Base-by-base conservation (phyloP, 345 rosid genomes). In the Toxicodendron radicans region DNA sequence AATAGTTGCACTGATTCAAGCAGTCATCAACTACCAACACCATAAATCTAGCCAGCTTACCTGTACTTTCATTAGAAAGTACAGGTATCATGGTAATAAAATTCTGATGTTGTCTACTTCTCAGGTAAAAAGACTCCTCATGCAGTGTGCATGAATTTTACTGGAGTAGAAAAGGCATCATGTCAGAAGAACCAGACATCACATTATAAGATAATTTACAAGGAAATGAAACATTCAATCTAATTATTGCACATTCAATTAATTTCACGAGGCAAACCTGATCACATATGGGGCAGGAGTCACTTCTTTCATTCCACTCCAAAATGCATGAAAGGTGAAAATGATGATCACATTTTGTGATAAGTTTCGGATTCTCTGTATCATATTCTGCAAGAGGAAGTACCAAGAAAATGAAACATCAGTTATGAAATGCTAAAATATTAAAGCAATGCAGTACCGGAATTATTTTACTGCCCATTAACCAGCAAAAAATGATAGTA, bases 251-350 rank as follows among this genome's bases (percentile, higher is more conserved):
- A 66, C 62, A 51, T 30, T 49, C 20, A 30, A 4, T 9, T 64
- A 18, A 54, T 3, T 58, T 21, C 46, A 51, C 16, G 35, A 63
- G 56, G 80, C 85, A 63, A 76, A 95, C 99, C 99, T 91, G 85
- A 83, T 89, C 90, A 56, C 99, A 94, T 16, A 92, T 88, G 63
- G 97, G 98, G 80, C 98, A 94, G 54, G 75, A 63, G 54, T 91
- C 92, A 53, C 97, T 94, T 82, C 97, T 88, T 86, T 94, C 98
- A 83, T 87, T 87, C 98, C 98, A 94, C 72, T 92, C 98, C 64
- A 92, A 80, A 73, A 94, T 87, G 82, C 97, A 94, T 2, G 95
- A 80, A 30, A 94, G 86, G 83, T 95, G 99, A 75, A 84, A 95
- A 85, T 83, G 91, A 75, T 95, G 99, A 61, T 92, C 91, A 52